Percentiles rank a stretch among this genome's conserved stretches.
phyloP scores from a whole-genome alignment of 495 filamentous ascomycete genomes.

The Hyaloscypha variabilis region DNA sequence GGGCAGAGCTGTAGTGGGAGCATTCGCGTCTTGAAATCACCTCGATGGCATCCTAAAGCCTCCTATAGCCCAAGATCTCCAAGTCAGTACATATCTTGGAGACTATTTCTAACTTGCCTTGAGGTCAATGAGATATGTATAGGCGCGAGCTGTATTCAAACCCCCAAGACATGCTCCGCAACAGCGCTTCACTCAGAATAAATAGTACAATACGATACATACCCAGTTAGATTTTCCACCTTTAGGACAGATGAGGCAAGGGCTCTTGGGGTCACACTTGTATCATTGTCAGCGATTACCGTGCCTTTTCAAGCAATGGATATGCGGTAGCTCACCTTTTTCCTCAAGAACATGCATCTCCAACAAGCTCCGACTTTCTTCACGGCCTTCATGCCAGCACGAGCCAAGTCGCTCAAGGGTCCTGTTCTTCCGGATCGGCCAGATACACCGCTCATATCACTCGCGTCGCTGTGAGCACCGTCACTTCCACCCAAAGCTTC shows the following conservation, averaged over 20 bases:
- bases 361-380: constrained; percentile 7
- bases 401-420: background rate
- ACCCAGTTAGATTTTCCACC: background rate
- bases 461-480: no score
- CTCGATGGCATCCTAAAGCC: constrained; percentile 2
- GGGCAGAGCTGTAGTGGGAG: background rate
- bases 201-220: no score
- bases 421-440: background rate
- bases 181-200: no score
- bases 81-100: no score
- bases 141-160: no score
- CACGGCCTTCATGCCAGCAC: constrained; percentile 1
- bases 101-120: no score
- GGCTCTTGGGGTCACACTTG: background rate
- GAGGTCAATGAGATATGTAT: no score
- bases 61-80: no score
- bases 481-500: no score
- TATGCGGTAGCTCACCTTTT: background rate
- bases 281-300: background rate
- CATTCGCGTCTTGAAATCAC: constrained; percentile 2
- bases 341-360: constrained; percentile 12
- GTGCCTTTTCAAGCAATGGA: background rate
- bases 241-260: constrained; percentile 8
- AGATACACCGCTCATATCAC: background rate
- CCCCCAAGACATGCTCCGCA: no score